Percentiles rank a stretch among this genome's conserved stretches.
These are phyloP conservation scores for Corrigiola litoralis DNA, from an alignment of 179 eudicot genomes.

Conservation along the genomic window DNA sequence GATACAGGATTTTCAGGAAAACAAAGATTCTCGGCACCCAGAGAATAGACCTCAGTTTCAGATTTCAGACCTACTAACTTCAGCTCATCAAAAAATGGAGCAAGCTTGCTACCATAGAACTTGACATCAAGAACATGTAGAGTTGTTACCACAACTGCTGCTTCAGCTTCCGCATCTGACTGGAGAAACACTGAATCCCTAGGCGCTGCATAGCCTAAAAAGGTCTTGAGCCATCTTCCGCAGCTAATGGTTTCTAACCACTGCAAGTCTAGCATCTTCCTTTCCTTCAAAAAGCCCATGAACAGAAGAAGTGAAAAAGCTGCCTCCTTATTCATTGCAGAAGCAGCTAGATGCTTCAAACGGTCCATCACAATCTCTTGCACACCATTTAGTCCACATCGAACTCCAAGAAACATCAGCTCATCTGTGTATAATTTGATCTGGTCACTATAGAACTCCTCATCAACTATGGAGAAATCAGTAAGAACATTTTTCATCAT, in stretches of 20 bases:
- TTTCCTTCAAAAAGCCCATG: conserved; percentile 17
- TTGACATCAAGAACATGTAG: conserved; percentile 26
- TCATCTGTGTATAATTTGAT: conserved; percentile 30
- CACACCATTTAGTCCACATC: conserved; percentile 24
- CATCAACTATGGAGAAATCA: conserved; percentile 20
- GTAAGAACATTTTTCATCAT: conserved; percentile 1
- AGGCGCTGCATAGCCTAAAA: conserved; percentile 24
- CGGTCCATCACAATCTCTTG: conserved; percentile 22
- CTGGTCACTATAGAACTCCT: conserved; percentile 23
- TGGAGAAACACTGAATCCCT: conserved; percentile 17
- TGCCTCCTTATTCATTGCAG: conserved; percentile 9
- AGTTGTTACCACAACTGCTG: conserved; percentile 21
- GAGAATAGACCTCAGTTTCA: conserved; percentile 12
- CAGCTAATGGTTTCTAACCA: conserved; percentile 23
- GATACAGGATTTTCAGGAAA: conserved; percentile 19
- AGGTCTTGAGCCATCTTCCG: conserved; percentile 34
- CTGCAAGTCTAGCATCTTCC: conserved; percentile 22
- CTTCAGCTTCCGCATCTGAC: conserved; percentile 26
- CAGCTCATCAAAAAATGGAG: conserved; percentile 26
- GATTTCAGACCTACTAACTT: conserved; percentile 25
- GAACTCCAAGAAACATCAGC: conserved; percentile 38
- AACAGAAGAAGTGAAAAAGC: conserved; percentile 23
- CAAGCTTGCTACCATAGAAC: conserved; percentile 29
- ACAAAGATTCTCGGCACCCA: conserved; percentile 16
- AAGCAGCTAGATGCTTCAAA: conserved; percentile 16